Percentiles rank a stretch among this genome's conserved stretches.
Evolutionary conservation across 495 filamentous ascomycete species (phyloP).

Genomic region (Mycothermus thermophilus): DNA sequence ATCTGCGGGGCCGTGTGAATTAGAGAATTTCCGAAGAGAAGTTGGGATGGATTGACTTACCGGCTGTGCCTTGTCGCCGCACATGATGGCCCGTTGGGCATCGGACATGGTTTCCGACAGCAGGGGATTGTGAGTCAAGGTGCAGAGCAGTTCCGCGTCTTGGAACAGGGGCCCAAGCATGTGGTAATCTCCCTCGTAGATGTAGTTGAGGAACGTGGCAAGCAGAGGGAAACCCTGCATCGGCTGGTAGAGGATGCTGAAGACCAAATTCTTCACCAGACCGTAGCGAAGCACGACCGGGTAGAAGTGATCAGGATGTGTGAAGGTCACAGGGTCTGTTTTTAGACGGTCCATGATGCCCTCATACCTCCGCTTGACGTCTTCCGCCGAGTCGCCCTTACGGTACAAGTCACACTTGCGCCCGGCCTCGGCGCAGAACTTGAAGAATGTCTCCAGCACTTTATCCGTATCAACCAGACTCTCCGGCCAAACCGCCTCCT

Average conservation of each 20-base stretch:
- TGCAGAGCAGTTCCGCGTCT: slow-evolving; percentile 19
- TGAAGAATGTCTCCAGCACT: slow-evolving; percentile 25
- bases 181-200: slow-evolving; percentile 10
- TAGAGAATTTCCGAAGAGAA: neutral
- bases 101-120: slow-evolving; percentile 33
- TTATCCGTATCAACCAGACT: slow-evolving; percentile 30
- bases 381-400: slow-evolving; percentile 21
- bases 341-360: slow-evolving; percentile 26
- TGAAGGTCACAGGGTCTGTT: slow-evolving; percentile 34
- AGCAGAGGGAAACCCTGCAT: slow-evolving; percentile 17
- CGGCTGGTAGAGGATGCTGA: slow-evolving; percentile 25
- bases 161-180: slow-evolving; percentile 2
- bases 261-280: slow-evolving; percentile 22
- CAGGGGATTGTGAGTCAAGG: slow-evolving; percentile 20
- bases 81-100: slow-evolving; percentile 29
- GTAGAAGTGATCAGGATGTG: slow-evolving; percentile 16
- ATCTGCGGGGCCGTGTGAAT: slow-evolving; percentile 11
- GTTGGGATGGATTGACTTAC: slow-evolving; percentile 6
- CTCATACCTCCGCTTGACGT: slow-evolving; percentile 31
- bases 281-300: slow-evolving; percentile 23
- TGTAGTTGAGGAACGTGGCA: slow-evolving; percentile 16
- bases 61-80: slow-evolving; percentile 31
- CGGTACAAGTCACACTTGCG: slow-evolving; percentile 22
- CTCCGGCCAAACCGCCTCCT: slow-evolving; percentile 18
- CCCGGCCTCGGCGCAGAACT: slow-evolving; percentile 22